Conservation (phyloP, 2,329 filamentous ascomycete species). For the Diaporthe citrichinensis region DNA sequence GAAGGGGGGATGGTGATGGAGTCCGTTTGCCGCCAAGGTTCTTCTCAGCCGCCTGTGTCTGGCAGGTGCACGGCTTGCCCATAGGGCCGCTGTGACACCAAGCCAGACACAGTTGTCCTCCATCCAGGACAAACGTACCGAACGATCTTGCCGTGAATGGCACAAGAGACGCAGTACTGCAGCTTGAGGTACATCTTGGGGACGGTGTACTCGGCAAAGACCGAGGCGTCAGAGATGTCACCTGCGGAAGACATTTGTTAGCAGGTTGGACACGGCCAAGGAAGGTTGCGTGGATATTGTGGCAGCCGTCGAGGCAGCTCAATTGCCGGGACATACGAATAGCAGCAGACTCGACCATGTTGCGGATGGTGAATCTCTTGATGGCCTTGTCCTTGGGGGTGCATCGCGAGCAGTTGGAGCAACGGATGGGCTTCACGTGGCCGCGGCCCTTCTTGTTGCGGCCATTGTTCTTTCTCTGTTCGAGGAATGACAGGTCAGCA, state of each 20-base stretch:
- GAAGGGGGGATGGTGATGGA: slow-evolving; percentile 42
- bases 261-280: background rate
- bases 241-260: slow-evolving; percentile 66
- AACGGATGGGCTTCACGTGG: slow-evolving; percentile 98
- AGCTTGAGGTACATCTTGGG: slow-evolving; percentile 99
- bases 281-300: background rate
- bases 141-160: slow-evolving; percentile 99
- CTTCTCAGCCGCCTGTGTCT: slow-evolving; percentile 62
- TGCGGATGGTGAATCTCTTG: slow-evolving; percentile 99
- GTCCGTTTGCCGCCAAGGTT: slow-evolving; percentile 53
- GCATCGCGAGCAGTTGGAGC: slow-evolving; percentile 82
- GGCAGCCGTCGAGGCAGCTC: slow-evolving; percentile 3
- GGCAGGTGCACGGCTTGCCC: slow-evolving; percentile 37
- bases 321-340: slow-evolving; percentile 82
- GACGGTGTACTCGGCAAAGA: slow-evolving; percentile 99
- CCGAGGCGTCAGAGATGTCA: slow-evolving; percentile 99
- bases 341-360: slow-evolving; percentile 99
- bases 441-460: slow-evolving; percentile 99
- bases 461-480: slow-evolving; percentile 71
- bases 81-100: slow-evolving; percentile 36
- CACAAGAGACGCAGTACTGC: slow-evolving; percentile 99
- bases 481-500: slow-evolving; percentile 9
- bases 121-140: slow-evolving; percentile 82
- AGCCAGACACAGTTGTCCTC: slow-evolving; percentile 68
- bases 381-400: slow-evolving; percentile 99